phyloP scores from a whole-genome alignment of 2,329 filamentous ascomycete genomes.

The Conoideocrella luteorostrata region DNA sequence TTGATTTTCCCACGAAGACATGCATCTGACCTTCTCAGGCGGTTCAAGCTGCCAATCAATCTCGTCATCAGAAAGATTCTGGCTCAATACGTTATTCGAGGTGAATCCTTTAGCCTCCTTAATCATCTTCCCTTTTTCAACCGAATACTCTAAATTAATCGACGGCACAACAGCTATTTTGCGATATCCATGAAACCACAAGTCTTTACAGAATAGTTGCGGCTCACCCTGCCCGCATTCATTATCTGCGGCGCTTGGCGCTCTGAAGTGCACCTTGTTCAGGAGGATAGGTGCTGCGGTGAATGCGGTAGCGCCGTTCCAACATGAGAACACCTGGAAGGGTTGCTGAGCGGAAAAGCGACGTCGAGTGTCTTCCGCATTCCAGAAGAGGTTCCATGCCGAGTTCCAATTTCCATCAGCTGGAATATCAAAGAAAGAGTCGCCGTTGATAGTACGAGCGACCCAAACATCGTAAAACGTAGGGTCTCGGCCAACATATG shows the following conservation, averaged over 20 bases:
- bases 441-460: slow-evolving; percentile 43
- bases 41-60: slow-evolving; percentile 39
- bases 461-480: slow-evolving; percentile 55
- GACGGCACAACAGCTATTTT: slow-evolving; percentile 51
- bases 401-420: slow-evolving; percentile 41
- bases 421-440: slow-evolving; percentile 49
- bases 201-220: slow-evolving; percentile 50
- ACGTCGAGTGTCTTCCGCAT: slow-evolving; percentile 29
- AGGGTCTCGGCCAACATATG: slow-evolving; percentile 19
- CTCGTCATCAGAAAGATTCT: slow-evolving; percentile 20
- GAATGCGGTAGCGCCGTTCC: slow-evolving; percentile 50
- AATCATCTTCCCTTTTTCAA: slow-evolving; percentile 36
- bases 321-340: slow-evolving; percentile 55
- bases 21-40: slow-evolving; percentile 42
- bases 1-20: no score
- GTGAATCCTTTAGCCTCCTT: slow-evolving; percentile 47
- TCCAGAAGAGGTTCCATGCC: slow-evolving; percentile 48
- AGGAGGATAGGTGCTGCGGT: slow-evolving; percentile 39
- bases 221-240: slow-evolving; percentile 52
- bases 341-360: slow-evolving; percentile 33
- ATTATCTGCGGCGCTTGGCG: slow-evolving; percentile 15
- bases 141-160: slow-evolving; percentile 49
- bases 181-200: slow-evolving; percentile 43
- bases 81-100: slow-evolving; percentile 23
- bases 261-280: slow-evolving; percentile 38